Base-by-base conservation (phyloP, 306 rosid species). In the Abrus precatorius region DNA sequence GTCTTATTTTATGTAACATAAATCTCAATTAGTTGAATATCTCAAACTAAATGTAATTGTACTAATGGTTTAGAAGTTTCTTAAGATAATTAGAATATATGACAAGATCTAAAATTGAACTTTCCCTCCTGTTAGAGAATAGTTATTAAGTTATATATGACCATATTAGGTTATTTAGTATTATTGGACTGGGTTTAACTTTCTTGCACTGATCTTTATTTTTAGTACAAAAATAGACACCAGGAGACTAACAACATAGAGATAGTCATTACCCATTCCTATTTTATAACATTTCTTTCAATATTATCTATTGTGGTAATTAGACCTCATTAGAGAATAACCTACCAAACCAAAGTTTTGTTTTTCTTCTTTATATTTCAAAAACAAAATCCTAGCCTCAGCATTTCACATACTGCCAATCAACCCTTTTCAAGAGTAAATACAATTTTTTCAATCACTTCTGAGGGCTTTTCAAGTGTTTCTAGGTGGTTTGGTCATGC, bases 21-120 rank as follows among this genome's bases (percentile, higher is more conserved):
- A 59, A 14, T 48, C 40, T 48, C 36, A 59, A 36, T 57, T 30
- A 27, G 68, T 63, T 36, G 69, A n/a, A 44, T 45, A 67, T 67
- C 11, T 28, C 74, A 80, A 56, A 41, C 63, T 33, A 63, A 76
- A 80, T 67, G 72, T 8, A 50, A 27, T 11, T 61, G 59, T 71
- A 13, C 20, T 63, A 47, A 53, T 53, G 27, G 45, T n/a, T 50
- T 41, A 3, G 29, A 32, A 49, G 52, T 61, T 40, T 49, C 28
- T n/a, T 67, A 68, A n/a, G 41, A 57, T 13, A 47, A 48, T 34
- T 49, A 48, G 54, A 61, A 61, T 61, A 59, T 61, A 32, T 33
- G 44, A 61, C 41, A 61, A 33, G 67, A 4, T 20, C 40, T 36
- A 36, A 5, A 71, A 60, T 20, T 20, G 48, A 29, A 60, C 72